Evolutionary conservation across 345 rosid genomes (phyloP), one percentile per base, ranked within the genome.

Genomic region (Lumnitzera racemosa): DNA sequence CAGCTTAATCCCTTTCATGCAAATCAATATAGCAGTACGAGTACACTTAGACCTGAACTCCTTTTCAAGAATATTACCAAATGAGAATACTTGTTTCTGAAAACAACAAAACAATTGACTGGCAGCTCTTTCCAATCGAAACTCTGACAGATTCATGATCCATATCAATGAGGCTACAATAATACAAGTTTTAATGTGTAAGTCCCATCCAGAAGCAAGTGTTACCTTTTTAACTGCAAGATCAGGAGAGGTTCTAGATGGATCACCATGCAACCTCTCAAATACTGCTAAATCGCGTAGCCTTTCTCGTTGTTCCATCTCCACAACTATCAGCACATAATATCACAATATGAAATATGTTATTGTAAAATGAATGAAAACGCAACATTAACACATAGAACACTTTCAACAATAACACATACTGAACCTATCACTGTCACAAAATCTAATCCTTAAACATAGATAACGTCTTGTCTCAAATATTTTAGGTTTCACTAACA

Each of bases 161-260:
- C 56, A 23, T 29, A 9, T 8, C 1, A 10, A 11, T 36, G 56
- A 55, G 16, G n/a, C 58, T 17, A 15, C n/a, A 27, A 27, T 17
- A 29, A 25, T 25, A 54, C 12, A 9, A 54, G 43, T 9, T 36
- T 36, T 12, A 13, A 24, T 14, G n/a, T 29, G 31, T 27, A 27
- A 0, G n/a, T 8, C 24, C 24, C 15, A 15, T 24, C n/a, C 25
- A 61, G 2, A 66, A 59, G 53, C 24, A 58, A 15, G 47, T 23
- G 29, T 20, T 63, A 87, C 98, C 94, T 92, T 92, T 70, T 92
- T 92, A 15, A 92, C 87, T 70, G 96, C 98, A 16, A 92, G 69
- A 55, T 74, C 58, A 1, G 79, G 62, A 60, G 96, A 87, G 36
- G 96, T 73, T 71, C 81, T 85, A 17, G 75, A 12, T 27, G 96